These are phyloP conservation scores for Serendipita indica DNA, from an alignment of 768 basidiomycete genomes.

Conservation along the genomic window DNA sequence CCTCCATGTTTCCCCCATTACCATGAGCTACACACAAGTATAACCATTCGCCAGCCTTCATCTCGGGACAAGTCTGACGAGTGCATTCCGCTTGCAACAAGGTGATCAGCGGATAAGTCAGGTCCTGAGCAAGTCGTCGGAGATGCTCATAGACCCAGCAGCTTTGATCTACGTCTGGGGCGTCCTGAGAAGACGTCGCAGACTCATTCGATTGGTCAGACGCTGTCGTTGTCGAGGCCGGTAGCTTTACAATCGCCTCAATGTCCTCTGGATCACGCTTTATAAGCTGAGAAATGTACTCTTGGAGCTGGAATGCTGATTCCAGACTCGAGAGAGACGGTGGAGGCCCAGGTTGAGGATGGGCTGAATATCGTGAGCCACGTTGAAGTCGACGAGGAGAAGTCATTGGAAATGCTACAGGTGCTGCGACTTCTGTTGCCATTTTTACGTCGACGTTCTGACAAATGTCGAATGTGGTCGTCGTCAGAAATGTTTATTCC, in stretches of 20 bases:
- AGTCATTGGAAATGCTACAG: neutral
- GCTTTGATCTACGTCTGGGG: conserved; percentile 48
- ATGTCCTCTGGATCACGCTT: conserved; percentile 81
- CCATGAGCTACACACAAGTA: conserved; percentile 94
- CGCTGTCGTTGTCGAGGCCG: conserved; percentile 25
- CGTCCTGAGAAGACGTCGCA: conserved; percentile 21
- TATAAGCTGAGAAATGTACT: conserved; percentile 82
- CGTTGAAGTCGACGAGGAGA: neutral
- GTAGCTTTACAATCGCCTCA: conserved; percentile 61
- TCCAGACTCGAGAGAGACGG: conserved; percentile 33
- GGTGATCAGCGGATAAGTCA: conserved; percentile 72
- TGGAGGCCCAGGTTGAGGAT: conserved; percentile 7
- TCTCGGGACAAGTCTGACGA: conserved; percentile 76
- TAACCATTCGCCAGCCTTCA: conserved; percentile 98
- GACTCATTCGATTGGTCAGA: conserved; percentile 8
- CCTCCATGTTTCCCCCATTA: conserved; percentile 76
- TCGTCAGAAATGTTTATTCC: neutral
- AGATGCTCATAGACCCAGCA: conserved; percentile 74
- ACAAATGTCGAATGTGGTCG: neutral
- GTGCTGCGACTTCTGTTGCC: conserved; percentile 2
- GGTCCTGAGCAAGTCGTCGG: conserved; percentile 72
- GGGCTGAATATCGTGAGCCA: neutral
- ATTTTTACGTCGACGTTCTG: neutral
- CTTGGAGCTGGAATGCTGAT: conserved; percentile 88
- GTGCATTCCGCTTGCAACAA: conserved; percentile 80